These are phyloP conservation scores for Ustilago xerochloae DNA, from an alignment of 1,284 basidiomycete genomes.

Conservation along the genomic window DNA sequence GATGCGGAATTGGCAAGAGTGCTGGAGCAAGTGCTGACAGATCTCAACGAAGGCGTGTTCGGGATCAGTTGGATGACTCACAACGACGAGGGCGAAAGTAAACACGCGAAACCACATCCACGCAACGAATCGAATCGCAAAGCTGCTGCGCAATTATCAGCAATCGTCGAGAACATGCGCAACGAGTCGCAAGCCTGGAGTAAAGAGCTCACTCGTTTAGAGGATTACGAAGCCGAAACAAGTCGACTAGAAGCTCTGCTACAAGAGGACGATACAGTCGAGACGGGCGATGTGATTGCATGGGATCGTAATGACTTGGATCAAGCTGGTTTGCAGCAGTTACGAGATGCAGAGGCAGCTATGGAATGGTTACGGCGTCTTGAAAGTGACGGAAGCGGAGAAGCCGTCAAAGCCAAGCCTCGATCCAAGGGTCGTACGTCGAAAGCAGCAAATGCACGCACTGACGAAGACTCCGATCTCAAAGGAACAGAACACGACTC, in stretches of 20 bases:
- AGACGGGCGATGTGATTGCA: slow-evolving; percentile 40
- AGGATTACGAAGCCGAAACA: slow-evolving; percentile 49
- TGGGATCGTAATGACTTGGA: slow-evolving; percentile 40
- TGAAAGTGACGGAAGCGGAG: slow-evolving; percentile 5
- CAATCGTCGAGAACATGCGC: slow-evolving; percentile 46
- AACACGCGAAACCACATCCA: slow-evolving; percentile 50
- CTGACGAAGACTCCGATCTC: slow-evolving; percentile 16
- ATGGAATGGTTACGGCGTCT: slow-evolving; percentile 29
- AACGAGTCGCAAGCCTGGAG: slow-evolving; percentile 52
- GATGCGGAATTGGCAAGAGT: slow-evolving; percentile 36
- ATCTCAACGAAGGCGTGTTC: slow-evolving; percentile 57
- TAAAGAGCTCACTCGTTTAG: slow-evolving; percentile 41
- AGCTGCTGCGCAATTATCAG: slow-evolving; percentile 42
- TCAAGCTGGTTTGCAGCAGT: slow-evolving; percentile 37
- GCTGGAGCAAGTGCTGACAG: slow-evolving; percentile 50
- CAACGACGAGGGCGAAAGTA: slow-evolving; percentile 14
- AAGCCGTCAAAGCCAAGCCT: slow-evolving; percentile 22
- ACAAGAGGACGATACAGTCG: slow-evolving; percentile 12
- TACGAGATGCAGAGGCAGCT: slow-evolving; percentile 42
- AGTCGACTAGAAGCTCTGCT: slow-evolving; percentile 34
- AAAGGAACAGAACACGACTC: slow-evolving; percentile 55
- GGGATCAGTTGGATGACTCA: slow-evolving; percentile 59
- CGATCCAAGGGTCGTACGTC: slow-evolving; percentile 26
- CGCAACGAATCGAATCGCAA: slow-evolving; percentile 55
- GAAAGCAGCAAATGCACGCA: slow-evolving; percentile 24